Evolutionary conservation across 208 protist genomes (phyloP).

Genomic region (Endotrypanum monterogeii): DNA sequence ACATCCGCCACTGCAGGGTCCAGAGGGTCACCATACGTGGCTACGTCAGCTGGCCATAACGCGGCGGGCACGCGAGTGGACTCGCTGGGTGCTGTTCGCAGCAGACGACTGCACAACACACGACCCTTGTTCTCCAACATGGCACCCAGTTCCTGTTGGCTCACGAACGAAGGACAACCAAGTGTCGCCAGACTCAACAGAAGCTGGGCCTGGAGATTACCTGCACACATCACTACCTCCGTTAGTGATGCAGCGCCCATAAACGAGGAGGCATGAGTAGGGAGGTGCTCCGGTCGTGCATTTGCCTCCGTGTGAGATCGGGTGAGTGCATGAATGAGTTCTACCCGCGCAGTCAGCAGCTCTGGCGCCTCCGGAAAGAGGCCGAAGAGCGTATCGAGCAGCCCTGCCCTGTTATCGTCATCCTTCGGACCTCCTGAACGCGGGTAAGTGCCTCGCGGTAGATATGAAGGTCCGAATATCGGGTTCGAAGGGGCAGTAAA

Average conservation of each 20-base stretch:
- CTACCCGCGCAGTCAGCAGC: constrained; percentile 2
- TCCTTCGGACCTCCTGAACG: background rate
- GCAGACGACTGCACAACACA: background rate
- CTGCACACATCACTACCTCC: constrained; percentile 1
- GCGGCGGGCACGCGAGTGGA: background rate
- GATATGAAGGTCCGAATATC: background rate
- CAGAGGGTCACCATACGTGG: background rate
- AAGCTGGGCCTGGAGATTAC: background rate
- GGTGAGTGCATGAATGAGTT: constrained; percentile 11
- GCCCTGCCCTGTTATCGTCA: background rate
- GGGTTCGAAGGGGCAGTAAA: background rate
- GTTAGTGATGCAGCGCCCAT: constrained; percentile 8
- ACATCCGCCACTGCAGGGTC: background rate
- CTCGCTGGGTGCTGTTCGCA: background rate
- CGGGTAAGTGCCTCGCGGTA: background rate
- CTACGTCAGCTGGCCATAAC: background rate
- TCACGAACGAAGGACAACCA: constrained; percentile 4
- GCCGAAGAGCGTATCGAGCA: constrained; percentile 21
- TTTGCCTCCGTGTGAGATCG: background rate
- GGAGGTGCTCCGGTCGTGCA: background rate
- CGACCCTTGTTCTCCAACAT: background rate
- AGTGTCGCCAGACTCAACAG: constrained; percentile 10
- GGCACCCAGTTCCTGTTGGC: background rate
- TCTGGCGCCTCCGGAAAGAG: constrained; percentile 10
- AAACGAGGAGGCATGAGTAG: background rate